phyloP scores from a whole-genome alignment of 139 green algal genomes.

The Monoraphidium neglectum region DNA sequence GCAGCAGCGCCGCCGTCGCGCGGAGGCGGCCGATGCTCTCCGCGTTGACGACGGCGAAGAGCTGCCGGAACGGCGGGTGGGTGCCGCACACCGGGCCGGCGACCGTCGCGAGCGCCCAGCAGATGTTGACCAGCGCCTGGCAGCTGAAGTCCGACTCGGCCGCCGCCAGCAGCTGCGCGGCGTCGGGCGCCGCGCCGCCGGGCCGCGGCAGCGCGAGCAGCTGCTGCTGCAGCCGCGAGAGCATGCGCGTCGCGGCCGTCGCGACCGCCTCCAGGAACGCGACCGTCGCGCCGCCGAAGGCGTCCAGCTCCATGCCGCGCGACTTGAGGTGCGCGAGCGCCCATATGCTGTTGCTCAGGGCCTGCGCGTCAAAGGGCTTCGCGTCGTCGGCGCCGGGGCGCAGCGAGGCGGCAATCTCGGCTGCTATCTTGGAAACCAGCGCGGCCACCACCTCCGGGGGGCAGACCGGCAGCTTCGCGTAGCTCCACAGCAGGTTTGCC shows the following conservation, averaged over 20 bases:
- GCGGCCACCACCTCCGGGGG: constrained; percentile 31
- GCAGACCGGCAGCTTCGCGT: constrained; percentile 54
- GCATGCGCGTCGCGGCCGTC: constrained; percentile 21
- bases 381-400: constrained; percentile 4
- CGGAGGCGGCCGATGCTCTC: constrained; percentile 29
- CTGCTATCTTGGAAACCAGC: constrained; percentile 48
- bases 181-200: constrained; percentile 3
- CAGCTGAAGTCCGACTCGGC: constrained; percentile 53
- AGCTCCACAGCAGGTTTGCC: constrained; percentile 61
- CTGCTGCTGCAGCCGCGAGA: constrained; percentile 31
- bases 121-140: constrained; percentile 69
- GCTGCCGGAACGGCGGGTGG: constrained; percentile 32
- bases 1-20: constrained; percentile 32
- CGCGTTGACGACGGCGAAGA: constrained; percentile 44
- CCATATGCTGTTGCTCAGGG: constrained; percentile 64
- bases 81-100: constrained; percentile 39
- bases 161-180: constrained; percentile 33
- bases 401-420: constrained; percentile 31
- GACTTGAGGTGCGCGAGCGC: constrained; percentile 53
- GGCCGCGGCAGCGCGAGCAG: constrained; percentile 27
- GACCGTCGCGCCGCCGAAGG: constrained; percentile 16
- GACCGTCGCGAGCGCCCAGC: constrained; percentile 54
- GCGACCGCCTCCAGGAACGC: constrained; percentile 47
- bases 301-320: constrained; percentile 45
- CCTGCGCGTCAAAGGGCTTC: constrained; percentile 51